Conservation (phyloP, 2,329 filamentous ascomycete species). For the Esteya vermicola region DNA sequence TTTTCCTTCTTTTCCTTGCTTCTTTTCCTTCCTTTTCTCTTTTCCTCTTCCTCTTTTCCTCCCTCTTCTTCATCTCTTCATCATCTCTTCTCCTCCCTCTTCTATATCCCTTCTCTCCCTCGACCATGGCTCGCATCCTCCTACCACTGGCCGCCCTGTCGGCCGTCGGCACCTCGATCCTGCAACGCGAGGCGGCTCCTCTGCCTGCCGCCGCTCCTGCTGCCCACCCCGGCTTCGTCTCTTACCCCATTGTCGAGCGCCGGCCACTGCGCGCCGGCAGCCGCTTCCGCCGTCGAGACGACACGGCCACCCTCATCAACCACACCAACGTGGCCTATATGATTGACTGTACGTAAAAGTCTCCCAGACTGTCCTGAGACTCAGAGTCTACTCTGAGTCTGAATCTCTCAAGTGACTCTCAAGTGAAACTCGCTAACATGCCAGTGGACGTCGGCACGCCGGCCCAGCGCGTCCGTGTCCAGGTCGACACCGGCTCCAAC, state of each 20-base stretch:
- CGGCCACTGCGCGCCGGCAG: background rate
- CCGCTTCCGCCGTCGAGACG: background rate
- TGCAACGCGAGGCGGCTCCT: background rate
- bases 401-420: too few species aligned
- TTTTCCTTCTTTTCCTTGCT: background rate
- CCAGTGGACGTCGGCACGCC: conserved; percentile 33
- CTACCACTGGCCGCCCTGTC: conserved; percentile 6
- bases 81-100: too few species aligned
- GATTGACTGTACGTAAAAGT: conserved; percentile 7
- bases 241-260: background rate
- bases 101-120: background rate
- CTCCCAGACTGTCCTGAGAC: background rate
- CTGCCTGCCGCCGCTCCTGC: background rate
- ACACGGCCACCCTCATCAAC: conserved; percentile 7
- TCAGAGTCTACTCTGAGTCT: too few species aligned
- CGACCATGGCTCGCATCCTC: background rate
- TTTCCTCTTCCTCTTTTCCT: background rate
- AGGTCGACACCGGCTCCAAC: conserved; percentile 39
- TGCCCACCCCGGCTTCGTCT: conserved; percentile 1
- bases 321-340: conserved; percentile 9
- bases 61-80: background rate
- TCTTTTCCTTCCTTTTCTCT: background rate
- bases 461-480: conserved; percentile 30
- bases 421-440: too few species aligned
- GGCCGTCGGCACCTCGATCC: conserved; percentile 3